phyloP scores from a whole-genome alignment of 176 grass and related monocot species.

The Saccharum officinarum region DNA sequence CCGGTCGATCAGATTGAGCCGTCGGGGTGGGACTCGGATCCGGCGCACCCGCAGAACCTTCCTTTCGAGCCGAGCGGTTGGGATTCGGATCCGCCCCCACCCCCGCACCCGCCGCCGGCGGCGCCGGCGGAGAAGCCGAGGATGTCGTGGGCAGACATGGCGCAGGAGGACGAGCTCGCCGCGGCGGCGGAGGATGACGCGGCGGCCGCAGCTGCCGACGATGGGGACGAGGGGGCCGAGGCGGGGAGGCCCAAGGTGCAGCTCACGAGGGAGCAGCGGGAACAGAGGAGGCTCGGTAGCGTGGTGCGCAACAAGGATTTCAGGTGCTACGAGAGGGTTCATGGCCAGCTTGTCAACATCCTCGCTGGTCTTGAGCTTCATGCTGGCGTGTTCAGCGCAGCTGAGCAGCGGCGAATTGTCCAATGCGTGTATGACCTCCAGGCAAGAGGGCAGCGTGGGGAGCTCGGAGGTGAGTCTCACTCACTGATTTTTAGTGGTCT shows the following conservation, averaged over 20 bases:
- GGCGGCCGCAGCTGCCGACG: conserved; percentile 5
- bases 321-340: conserved; percentile 43
- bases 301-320: conserved; percentile 46
- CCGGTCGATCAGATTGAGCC: conserved; percentile 42
- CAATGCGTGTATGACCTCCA: conserved; percentile 46
- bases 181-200: conserved; percentile 60
- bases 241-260: conserved; percentile 21
- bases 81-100: conserved; percentile 51
- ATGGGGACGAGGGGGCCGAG: conserved; percentile 33
- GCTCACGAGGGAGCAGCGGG: conserved; percentile 52
- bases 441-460: conserved; percentile 40
- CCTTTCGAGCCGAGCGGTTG: conserved; percentile 45
- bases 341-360: conserved; percentile 45
- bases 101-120: not conserved
- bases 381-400: conserved; percentile 39
- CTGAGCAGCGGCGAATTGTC: conserved; percentile 49
- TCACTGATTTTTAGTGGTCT: not conserved
- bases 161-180: conserved; percentile 75
- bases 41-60: conserved; percentile 26
- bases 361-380: conserved; percentile 58
- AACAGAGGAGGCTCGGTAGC: conserved; percentile 40
- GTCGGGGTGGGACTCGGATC: conserved; percentile 47
- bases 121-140: conserved; percentile 34
- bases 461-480: conserved; percentile 50
- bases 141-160: conserved; percentile 92